Evolutionary conservation across 805 yeast genomes (phyloP).

Genomic region (Starmerella sp.): DNA sequence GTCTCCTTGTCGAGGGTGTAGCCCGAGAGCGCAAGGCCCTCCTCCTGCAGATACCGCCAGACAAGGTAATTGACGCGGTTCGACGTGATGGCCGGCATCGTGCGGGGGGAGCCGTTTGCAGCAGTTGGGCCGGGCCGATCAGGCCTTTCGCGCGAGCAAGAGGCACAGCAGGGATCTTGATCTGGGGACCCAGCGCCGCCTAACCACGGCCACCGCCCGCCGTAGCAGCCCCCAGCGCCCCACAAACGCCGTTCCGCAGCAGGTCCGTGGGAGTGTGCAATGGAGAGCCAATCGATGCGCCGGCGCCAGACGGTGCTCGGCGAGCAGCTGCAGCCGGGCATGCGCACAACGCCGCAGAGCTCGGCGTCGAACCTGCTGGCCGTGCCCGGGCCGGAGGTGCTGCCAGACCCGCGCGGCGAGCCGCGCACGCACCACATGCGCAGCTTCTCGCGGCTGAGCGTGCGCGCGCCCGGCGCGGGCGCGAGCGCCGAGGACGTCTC

Average conservation of each 20-base stretch:
- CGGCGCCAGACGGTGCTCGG: constrained; percentile 23
- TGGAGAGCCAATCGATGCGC: constrained; percentile 22
- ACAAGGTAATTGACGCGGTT: constrained; percentile 78
- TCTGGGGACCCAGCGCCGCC: background rate
- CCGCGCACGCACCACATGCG: constrained; percentile 13
- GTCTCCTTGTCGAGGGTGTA: constrained; percentile 71
- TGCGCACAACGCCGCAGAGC: background rate
- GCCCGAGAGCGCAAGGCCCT: constrained; percentile 55
- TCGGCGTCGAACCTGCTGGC: constrained; percentile 4
- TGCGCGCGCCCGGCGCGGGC: constrained; percentile 8
- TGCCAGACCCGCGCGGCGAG: background rate
- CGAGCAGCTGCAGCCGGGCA: constrained; percentile 16
- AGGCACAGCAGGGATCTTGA: background rate
- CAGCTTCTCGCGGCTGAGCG: constrained; percentile 16
- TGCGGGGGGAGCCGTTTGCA: background rate
- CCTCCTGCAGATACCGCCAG: constrained; percentile 86
- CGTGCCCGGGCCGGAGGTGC: background rate
- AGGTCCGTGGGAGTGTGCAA: background rate
- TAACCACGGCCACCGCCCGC: no score
- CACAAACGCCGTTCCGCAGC: background rate
- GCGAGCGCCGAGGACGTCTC: background rate
- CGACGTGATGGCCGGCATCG: constrained; percentile 40
- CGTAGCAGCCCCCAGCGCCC: no score
- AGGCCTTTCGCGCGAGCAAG: background rate
- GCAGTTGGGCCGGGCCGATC: no score